phyloP scores from a whole-genome alignment of 148 eudicot genomes.

The Gaultheria prostrata region DNA sequence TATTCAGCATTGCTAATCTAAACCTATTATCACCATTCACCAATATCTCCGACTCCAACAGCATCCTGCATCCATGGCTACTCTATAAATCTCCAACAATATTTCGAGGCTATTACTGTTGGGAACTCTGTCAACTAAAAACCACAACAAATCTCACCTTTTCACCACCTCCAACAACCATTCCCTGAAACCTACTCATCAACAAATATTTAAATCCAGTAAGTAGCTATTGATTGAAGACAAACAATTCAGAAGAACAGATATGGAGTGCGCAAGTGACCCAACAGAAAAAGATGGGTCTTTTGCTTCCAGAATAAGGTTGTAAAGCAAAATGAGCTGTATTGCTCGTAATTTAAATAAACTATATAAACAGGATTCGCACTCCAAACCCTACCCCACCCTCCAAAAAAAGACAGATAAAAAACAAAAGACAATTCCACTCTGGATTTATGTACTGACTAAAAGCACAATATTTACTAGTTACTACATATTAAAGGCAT shows the following conservation, averaged over 20 bases:
- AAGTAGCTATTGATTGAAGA: not conserved
- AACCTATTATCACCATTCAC: not conserved
- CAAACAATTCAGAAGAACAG: not conserved
- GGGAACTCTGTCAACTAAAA: not conserved
- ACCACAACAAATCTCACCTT: not conserved
- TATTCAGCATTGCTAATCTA: not conserved
- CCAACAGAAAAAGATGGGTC: not conserved
- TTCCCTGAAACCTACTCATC: not conserved
- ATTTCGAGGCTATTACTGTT: not conserved
- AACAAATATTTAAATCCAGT: not conserved
- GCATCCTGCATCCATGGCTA: not conserved
- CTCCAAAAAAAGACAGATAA: not conserved
- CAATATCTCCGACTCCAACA: not conserved
- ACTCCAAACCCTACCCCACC: not conserved
- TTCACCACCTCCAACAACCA: slow-evolving; percentile 4
- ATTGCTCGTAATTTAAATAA: not conserved
- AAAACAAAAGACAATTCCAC: not conserved
- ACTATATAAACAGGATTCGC: not conserved
- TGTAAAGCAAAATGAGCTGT: not conserved
- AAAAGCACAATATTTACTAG: not conserved
- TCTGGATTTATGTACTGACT: not conserved
- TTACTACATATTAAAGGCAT: not conserved
- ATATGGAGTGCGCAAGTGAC: not conserved
- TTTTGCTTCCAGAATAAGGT: not conserved
- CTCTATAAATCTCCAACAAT: not conserved